phyloP scores from a whole-genome alignment of 2,329 filamentous ascomycete genomes.

The Alternaria atra region DNA sequence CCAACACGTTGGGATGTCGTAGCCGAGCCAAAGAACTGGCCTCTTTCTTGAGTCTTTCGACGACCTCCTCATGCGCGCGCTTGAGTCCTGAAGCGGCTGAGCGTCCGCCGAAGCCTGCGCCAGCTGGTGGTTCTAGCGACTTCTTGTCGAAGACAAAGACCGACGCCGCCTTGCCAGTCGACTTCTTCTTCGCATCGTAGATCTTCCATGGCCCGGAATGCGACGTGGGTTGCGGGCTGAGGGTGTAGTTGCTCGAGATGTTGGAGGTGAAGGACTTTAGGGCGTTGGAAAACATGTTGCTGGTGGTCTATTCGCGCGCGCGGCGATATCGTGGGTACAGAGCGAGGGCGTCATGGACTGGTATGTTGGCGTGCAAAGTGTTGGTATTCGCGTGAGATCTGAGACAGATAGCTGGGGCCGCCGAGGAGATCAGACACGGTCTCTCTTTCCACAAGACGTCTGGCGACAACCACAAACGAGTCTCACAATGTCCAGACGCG shows the following conservation, averaged over 20 bases:
- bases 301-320: constrained; percentile 49
- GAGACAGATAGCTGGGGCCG: constrained; percentile 33
- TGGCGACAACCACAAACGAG: not conserved
- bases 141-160: constrained; percentile 96
- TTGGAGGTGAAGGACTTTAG: constrained; percentile 95
- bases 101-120: constrained; percentile 64
- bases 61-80: constrained; percentile 84
- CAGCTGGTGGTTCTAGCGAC: constrained; percentile 74
- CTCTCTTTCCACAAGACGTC: constrained; percentile 2
- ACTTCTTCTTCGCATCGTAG: constrained; percentile 96
- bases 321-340: constrained; percentile 28
- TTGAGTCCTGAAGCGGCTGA: constrained; percentile 75
- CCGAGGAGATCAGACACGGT: constrained; percentile 19
- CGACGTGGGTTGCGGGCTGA: constrained; percentile 78
- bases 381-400: constrained; percentile 24
- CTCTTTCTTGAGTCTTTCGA: constrained; percentile 91
- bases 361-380: constrained; percentile 22
- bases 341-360: constrained; percentile 42
- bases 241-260: constrained; percentile 89
- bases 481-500: constrained; percentile 3
- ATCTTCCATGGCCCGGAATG: constrained; percentile 95
- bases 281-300: constrained; percentile 83
- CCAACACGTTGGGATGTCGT: constrained; percentile 89
- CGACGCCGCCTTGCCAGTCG: constrained; percentile 85
- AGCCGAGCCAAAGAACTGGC: constrained; percentile 87